Evolutionary conservation across 495 filamentous ascomycete genomes (phyloP).

Genomic region (Neurospora sp.): DNA sequence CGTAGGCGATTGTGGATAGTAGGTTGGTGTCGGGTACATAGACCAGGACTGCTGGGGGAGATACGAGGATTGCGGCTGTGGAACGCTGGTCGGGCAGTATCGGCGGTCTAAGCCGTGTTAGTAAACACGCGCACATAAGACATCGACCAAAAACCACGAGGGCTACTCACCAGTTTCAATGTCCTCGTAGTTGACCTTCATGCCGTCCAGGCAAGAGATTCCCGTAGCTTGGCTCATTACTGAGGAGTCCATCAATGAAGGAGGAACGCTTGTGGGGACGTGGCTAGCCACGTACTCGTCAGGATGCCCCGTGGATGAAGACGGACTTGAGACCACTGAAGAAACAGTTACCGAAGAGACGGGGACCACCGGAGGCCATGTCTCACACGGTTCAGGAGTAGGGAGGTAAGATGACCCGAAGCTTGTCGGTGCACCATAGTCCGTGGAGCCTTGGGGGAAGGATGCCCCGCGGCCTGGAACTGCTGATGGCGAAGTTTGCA

Average conservation of each 20-base stretch:
- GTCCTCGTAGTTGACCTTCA: constrained; percentile 15
- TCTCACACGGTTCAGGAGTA: constrained; percentile 25
- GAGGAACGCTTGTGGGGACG: constrained; percentile 28
- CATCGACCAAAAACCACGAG: not conserved
- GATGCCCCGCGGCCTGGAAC: constrained; percentile 10
- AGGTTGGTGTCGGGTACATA: constrained; percentile 7
- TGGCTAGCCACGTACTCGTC: constrained; percentile 30
- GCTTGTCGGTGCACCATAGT: constrained; percentile 8
- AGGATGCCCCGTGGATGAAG: constrained; percentile 25
- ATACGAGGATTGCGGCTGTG: constrained; percentile 5
- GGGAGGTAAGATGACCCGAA: constrained; percentile 21
- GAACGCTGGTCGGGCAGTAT: constrained; percentile 1
- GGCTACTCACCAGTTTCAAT: constrained; percentile 13
- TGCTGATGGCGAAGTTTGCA: constrained; percentile 2
- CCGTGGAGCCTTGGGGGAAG: constrained; percentile 4
- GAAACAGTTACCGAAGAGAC: constrained; percentile 15
- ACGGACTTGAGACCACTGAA: constrained; percentile 33
- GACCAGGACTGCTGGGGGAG: constrained; percentile 12
- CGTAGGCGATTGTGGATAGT: constrained; percentile 7
- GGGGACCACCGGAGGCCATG: constrained; percentile 23
- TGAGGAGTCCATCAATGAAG: constrained; percentile 21
- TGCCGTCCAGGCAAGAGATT: constrained; percentile 5
- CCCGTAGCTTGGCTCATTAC: constrained; percentile 14
- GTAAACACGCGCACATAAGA: not conserved
- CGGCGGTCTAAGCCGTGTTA: not conserved